A percentile compares a stretch with the other conserved stretches of the same genome.
Evolutionary conservation across 257 asterid genomes (phyloP).

Genomic region (Nemophila menziesii): DNA sequence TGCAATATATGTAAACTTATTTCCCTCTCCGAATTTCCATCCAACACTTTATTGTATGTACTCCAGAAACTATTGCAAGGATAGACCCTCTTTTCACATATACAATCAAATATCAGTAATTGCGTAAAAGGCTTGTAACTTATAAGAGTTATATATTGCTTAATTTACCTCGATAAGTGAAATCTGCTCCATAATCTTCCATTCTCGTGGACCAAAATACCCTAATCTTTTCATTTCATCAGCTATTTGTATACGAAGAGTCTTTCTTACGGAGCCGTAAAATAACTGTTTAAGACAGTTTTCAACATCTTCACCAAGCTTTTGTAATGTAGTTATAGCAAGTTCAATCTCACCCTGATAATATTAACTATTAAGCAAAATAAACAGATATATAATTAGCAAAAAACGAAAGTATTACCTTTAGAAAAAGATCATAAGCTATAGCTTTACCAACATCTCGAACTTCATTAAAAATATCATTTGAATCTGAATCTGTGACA

Average conservation of each 20-base stretch:
- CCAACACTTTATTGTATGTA: conserved; percentile 37
- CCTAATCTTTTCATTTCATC: conserved; percentile 63
- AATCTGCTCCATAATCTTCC: conserved; percentile 62
- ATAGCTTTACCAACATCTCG: conserved; percentile 79
- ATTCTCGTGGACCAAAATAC: conserved; percentile 68
- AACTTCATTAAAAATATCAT: conserved; percentile 75
- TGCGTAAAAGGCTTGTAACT: conserved; percentile 13
- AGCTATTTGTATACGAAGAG: conserved; percentile 64
- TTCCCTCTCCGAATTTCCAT: conserved; percentile 28
- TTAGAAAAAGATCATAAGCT: conserved; percentile 72
- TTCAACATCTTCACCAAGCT: conserved; percentile 94
- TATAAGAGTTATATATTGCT: conserved; percentile 15
- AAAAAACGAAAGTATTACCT: conserved; percentile 44
- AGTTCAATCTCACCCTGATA: conserved; percentile 82
- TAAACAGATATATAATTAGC: conserved; percentile 3
- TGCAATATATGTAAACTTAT: conserved; percentile 41
- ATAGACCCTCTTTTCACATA: conserved; percentile 70
- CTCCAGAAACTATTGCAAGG: conserved; percentile 84
- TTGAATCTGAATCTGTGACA: conserved; percentile 45
- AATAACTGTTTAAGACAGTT: conserved; percentile 60
- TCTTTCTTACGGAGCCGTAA: conserved; percentile 87
- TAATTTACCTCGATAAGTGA: conserved; percentile 87
- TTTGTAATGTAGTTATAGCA: conserved; percentile 81
- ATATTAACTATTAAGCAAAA: too few relatives aligned
- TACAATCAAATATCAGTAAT: conserved; percentile 40